A percentile compares a stretch with the other conserved stretches of the same genome.
These are phyloP conservation scores for Globisporangium uncinulatum DNA, from an alignment of 352 stramenopile genomes.

Conservation along the genomic window DNA sequence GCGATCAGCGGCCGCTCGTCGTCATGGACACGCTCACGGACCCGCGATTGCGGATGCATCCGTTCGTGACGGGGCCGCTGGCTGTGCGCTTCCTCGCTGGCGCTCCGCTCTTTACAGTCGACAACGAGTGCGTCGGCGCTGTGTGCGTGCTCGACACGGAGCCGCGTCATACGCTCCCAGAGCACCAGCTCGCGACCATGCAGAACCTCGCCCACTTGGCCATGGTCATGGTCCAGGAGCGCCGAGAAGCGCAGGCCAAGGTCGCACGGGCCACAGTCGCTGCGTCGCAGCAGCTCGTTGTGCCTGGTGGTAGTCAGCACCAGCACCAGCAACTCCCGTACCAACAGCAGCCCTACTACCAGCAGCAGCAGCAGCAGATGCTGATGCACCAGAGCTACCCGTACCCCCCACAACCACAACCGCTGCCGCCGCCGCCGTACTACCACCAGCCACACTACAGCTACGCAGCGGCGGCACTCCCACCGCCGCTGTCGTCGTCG, in stretches of 20 bases:
- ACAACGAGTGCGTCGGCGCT: conserved; percentile 69
- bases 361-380: conserved; percentile 14
- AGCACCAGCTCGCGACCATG: conserved; percentile 80
- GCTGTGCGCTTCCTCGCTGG: conserved; percentile 92
- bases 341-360: background rate
- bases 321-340: too few species aligned
- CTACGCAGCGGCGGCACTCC: background rate
- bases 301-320: background rate
- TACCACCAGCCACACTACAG: conserved; percentile 8
- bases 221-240: conserved; percentile 86
- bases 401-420: too few species aligned
- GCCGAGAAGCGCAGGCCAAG: conserved; percentile 61
- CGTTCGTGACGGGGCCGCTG: conserved; percentile 87
- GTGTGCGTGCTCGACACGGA: conserved; percentile 74
- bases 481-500: background rate
- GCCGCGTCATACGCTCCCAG: conserved; percentile 50
- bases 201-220: conserved; percentile 78
- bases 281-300: conserved; percentile 43
- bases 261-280: conserved; percentile 25
- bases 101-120: conserved; percentile 86
- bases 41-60: conserved; percentile 83
- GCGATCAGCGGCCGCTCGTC: conserved; percentile 66
- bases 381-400: conserved; percentile 6
- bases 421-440: conserved; percentile 3
- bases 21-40: conserved; percentile 88